These are phyloP conservation scores for Solanum boliviense DNA, from an alignment of 257 asterid species.

Conservation along the genomic window DNA sequence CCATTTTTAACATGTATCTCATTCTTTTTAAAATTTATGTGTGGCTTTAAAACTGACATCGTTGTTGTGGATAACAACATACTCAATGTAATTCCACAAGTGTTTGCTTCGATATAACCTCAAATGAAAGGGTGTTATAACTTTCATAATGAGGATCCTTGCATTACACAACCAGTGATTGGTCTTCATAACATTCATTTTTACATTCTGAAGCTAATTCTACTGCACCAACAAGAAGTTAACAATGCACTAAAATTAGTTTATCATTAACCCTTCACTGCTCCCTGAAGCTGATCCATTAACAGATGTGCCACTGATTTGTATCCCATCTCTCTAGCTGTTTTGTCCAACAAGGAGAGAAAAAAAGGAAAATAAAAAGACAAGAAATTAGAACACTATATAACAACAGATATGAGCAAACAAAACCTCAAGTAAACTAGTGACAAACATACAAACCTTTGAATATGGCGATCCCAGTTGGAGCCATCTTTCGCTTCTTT, in stretches of 20 bases:
- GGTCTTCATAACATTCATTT: not conserved
- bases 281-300: slow-evolving; percentile 52
- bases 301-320: slow-evolving; percentile 78
- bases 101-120: not conserved
- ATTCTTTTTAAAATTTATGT: not conserved
- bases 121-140: not conserved
- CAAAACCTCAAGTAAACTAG: not conserved
- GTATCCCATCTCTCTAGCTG: slow-evolving; percentile 74
- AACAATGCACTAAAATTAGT: not conserved
- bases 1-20: not conserved
- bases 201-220: not conserved
- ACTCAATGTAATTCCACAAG: not conserved
- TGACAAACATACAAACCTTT: slow-evolving; percentile 36
- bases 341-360: not conserved
- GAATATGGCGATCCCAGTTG: slow-evolving; percentile 69
- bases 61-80: not conserved
- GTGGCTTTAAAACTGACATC: not conserved
- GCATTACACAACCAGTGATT: not conserved
- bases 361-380: not conserved
- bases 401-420: not conserved
- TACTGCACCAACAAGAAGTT: not conserved
- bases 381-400: not conserved
- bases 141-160: not conserved
- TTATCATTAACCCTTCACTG: slow-evolving; percentile 8
- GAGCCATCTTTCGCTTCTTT: slow-evolving; percentile 62